These are phyloP conservation scores for Trametes sp. DNA, from an alignment of 1,284 basidiomycete genomes.

Conservation along the genomic window DNA sequence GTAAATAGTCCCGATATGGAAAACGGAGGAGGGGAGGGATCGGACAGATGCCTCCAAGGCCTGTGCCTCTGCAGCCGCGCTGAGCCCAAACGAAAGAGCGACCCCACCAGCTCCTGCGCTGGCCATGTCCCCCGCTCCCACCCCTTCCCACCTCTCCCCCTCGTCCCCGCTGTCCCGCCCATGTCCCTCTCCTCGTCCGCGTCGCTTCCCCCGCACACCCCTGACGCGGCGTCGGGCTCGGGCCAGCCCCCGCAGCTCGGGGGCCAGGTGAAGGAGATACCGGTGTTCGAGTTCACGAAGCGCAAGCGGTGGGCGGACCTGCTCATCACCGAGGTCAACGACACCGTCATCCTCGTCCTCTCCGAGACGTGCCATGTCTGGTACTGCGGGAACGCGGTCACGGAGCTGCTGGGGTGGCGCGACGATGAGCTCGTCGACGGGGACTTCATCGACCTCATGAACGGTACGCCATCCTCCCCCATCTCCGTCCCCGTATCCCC, in stretches of 20 bases:
- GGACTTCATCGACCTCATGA: conserved; percentile 69
- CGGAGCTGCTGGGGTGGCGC: conserved; percentile 78
- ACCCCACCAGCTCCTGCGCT: neutral
- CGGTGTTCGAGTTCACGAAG: conserved; percentile 80
- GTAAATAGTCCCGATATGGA: conserved; percentile 10
- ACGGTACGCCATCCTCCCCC: conserved; percentile 48
- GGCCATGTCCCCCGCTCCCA: neutral
- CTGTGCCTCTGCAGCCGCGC: no score
- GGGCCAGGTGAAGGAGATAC: conserved; percentile 28
- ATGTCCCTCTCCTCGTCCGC: conserved; percentile 6
- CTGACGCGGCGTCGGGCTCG: neutral
- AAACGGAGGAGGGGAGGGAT: conserved; percentile 10
- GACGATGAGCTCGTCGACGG: conserved; percentile 76
- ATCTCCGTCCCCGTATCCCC: neutral
- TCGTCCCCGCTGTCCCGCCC: neutral
- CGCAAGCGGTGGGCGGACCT: conserved; percentile 88
- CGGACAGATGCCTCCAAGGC: conserved; percentile 5
- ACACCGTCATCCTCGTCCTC: conserved; percentile 74
- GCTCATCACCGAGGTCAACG: conserved; percentile 79
- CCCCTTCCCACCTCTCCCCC: neutral
- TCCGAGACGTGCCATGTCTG: conserved; percentile 67
- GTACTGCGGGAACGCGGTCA: conserved; percentile 74
- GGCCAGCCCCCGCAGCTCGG: conserved; percentile 4
- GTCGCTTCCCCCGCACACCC: neutral
- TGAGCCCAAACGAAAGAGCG: no score